Evolutionary conservation across 768 basidiomycete genomes (phyloP), one percentile per base, ranked within the genome.

Genomic region (Trametes punicea): DNA sequence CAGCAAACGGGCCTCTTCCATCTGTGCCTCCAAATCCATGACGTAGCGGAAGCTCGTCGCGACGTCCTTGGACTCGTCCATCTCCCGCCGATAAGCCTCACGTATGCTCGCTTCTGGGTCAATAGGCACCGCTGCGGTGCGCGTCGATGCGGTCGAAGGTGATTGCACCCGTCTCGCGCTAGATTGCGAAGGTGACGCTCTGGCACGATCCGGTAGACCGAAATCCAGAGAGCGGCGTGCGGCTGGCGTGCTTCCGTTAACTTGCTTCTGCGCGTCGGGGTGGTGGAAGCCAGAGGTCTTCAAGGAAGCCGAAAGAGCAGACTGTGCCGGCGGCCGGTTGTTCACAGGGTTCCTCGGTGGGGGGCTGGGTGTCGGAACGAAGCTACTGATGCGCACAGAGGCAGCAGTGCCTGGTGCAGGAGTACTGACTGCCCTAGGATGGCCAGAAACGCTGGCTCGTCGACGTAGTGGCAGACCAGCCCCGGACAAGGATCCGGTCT

Each of bases 231-330:
- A 56, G 18, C 30, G 45, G 44, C 51, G 62, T 27, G 56, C 30
- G 15, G 38, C 26, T 36, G 54, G 47, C 34, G 30, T 45, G 63
- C n/a, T 57, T 26, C 47, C 57, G 55, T 27, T 61, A 31, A 55
- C 34, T 31, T 53, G 45, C 21, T n/a, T 56, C 54, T 62, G 63
- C 21, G 73, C 73, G 53, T 69, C 76, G 4, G 81, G 78, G 62
- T 81, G 74, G 56, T 85, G 78, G 61, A 88, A 82, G 15, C 73
- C 71, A 18, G 85, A 77, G 20, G 79, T 80, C 6, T 77, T 82
- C 40, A 90, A 73, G 30, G 88, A 88, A n/a, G 81, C 81, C 18
- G 88, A 89, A 39, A 90, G 78, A 5, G 84, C 81, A 49, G 88
- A 90, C 29, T 77, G 58, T 41, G 54, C 33, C 8, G 46, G 34